These are phyloP conservation scores for Nemophila menziesii DNA, from an alignment of 257 asterid species.

Conservation along the genomic window DNA sequence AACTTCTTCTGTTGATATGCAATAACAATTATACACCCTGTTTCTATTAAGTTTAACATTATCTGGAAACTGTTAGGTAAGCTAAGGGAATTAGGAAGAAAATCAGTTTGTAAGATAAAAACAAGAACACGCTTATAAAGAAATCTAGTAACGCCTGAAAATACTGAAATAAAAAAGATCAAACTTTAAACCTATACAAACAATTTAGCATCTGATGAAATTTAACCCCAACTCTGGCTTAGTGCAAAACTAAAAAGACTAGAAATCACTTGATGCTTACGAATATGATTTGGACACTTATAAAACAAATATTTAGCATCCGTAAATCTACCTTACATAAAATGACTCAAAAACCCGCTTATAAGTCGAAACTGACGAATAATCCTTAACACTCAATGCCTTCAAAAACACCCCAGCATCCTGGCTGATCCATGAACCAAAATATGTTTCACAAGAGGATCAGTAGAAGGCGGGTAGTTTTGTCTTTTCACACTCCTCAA, in stretches of 20 bases:
- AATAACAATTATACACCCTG: not conserved
- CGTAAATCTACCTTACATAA: constrained; percentile 51
- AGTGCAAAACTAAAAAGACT: not conserved
- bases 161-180: not conserved
- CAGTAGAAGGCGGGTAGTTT: constrained; percentile 61
- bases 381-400: constrained; percentile 40
- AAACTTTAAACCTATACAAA: not conserved
- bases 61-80: too few species aligned
- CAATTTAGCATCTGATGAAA: not conserved
- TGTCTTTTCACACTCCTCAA: constrained; percentile 73
- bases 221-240: not conserved
- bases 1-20: constrained; percentile 92
- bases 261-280: constrained; percentile 5
- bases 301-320: constrained; percentile 85
- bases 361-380: constrained; percentile 62
- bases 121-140: not conserved
- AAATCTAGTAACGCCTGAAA: not conserved
- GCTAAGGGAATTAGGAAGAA: too few species aligned
- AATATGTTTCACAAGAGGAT: constrained; percentile 50
- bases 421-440: constrained; percentile 60
- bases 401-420: constrained; percentile 61
- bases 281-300: constrained; percentile 82
- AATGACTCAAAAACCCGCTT: constrained; percentile 52
- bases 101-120: not conserved
- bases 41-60: not conserved